Base-by-base conservation (phyloP, 345 rosid species). In the Citrus unshiu region DNA sequence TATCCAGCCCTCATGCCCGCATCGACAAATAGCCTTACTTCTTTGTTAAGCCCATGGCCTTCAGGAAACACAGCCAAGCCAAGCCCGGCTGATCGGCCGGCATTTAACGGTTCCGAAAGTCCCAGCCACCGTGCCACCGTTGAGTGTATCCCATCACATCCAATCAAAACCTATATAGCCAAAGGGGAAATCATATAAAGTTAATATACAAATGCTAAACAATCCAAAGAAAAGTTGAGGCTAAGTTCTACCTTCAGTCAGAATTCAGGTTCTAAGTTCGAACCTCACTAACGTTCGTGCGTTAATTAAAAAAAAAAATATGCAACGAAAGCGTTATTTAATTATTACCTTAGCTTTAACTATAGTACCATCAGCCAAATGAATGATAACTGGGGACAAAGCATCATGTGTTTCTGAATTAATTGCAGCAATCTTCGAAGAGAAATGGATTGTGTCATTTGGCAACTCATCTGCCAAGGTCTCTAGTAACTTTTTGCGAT, bases 81-180 rank as follows among this genome's bases (percentile, higher is more conserved):
- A 8, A 82, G 81, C 7, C 80, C 80, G 0, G 79, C 87, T 3
- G 68, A 77, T 79, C 87, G 73, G 4, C 90, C 87, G 0, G 87
- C 78, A 57, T 79, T 61, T 22, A 73, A 68, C 4, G 82, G 80
- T 16, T 43, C 63, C 2, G 84, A 16, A 1, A 89, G 86, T 30
- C 88, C 88, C 32, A 87, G 56, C 87, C 81, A 82, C 0, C 43
- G 43, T 27, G 87, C 87, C 64, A 81, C 85, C 21, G 49, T 43
- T 4, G 84, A 85, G 68, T 79, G 82, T 60, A 82, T 68, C 56
- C 92, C 89, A 34, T 84, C 88, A 12, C 91, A 84, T n/a, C 90
- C 90, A 29, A 88, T 80, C 62, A 86, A 43, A 40, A 80, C 78
- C 87, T 85, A 76, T 21, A 30, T 30, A 2, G 13, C 19, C 25